phyloP scores from a whole-genome alignment of 805 yeast genomes.

The Lachancea nothofagi region DNA sequence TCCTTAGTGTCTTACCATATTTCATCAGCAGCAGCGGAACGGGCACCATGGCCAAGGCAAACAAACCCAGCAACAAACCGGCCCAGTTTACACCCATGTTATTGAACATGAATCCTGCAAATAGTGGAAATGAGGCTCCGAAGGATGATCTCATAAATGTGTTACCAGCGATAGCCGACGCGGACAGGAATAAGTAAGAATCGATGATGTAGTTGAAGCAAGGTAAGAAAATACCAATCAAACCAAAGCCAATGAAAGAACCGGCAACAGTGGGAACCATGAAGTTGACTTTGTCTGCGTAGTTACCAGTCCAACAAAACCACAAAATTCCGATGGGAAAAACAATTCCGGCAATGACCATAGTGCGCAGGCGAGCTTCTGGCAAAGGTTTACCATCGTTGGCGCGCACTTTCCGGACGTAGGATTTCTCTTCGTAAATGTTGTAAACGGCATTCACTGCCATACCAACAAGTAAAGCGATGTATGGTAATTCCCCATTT shows the following conservation, averaged over 20 bases:
- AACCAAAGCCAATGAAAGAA: slow-evolving; percentile 59
- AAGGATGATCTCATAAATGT: slow-evolving; percentile 62
- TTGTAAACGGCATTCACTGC: slow-evolving; percentile 52
- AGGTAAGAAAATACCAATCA: slow-evolving; percentile 62
- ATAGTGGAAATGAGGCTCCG: slow-evolving; percentile 69
- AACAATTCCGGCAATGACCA: slow-evolving; percentile 63
- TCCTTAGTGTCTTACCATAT: slow-evolving; percentile 54
- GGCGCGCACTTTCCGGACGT: slow-evolving; percentile 40
- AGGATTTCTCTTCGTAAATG: slow-evolving; percentile 47
- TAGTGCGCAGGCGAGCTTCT: slow-evolving; percentile 72
- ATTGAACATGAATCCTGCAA: slow-evolving; percentile 64
- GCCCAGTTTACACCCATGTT: slow-evolving; percentile 75
- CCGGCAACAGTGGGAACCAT: slow-evolving; percentile 71
- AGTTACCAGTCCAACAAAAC: slow-evolving; percentile 86
- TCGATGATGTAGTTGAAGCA: slow-evolving; percentile 70
- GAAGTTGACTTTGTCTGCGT: slow-evolving; percentile 68
- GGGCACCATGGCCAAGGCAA: slow-evolving; percentile 52
- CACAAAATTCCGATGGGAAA: slow-evolving; percentile 80
- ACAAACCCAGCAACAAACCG: slow-evolving; percentile 60
- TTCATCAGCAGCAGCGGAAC: slow-evolving; percentile 62
- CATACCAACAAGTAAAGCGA: slow-evolving; percentile 69
- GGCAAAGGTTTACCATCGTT: slow-evolving; percentile 63
- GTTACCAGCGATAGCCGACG: slow-evolving; percentile 73
- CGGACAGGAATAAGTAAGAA: slow-evolving; percentile 63
- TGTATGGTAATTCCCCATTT: slow-evolving; percentile 65